Evolutionary conservation across 371 early-diverging fungal species (phyloP), one percentile per base, ranked within the genome.

Genomic region (Cokeromyces recurvatus): DNA sequence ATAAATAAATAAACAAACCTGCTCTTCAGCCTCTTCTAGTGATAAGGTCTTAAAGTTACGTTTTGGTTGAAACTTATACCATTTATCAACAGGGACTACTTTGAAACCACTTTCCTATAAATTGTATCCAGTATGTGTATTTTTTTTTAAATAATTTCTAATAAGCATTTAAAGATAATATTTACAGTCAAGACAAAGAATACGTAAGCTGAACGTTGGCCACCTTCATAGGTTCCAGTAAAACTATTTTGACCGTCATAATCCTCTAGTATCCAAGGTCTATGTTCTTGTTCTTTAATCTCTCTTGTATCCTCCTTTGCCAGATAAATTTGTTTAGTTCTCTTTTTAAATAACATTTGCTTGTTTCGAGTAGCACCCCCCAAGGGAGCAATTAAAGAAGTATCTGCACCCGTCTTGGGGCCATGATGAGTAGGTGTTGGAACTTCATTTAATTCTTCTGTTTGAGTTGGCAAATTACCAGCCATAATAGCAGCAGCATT

Each of bases 21-120:
- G 82, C 52, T 86, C 92, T 59, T 97, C 97, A 1, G 94, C 96
- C 70, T 98, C 95, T 49, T 97, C 97, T 16, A 86, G 47, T 0
- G 94, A 85, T 24, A 95, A 67, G 0, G 90, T 89, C 14, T 77
- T 77, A 51, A 92, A 88, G 53, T 81, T 84, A 32, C 89, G 71
- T 62, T 87, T 90, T 17, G 83, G 79, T 27, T 78, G 77, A 48
- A 98, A 96, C 60, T 89, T 90, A 74, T 96, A 97, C 91, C 92
- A 94, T 45, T 88, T 79, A 49, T 88, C 75, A 0, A 87, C 90
- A 8, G 91, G 92, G 16, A 92, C 81, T 3, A 95, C 92, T 54
- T 85, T 81, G 65, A 95, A 92, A 2, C 87, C 89, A 45, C 85
- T 82, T 9, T 82, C 84, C 55, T 82, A 68, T 46, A 38, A 14